Conservation (phyloP, 257 asterid species). For the Nicotiana noctiflora region DNA sequence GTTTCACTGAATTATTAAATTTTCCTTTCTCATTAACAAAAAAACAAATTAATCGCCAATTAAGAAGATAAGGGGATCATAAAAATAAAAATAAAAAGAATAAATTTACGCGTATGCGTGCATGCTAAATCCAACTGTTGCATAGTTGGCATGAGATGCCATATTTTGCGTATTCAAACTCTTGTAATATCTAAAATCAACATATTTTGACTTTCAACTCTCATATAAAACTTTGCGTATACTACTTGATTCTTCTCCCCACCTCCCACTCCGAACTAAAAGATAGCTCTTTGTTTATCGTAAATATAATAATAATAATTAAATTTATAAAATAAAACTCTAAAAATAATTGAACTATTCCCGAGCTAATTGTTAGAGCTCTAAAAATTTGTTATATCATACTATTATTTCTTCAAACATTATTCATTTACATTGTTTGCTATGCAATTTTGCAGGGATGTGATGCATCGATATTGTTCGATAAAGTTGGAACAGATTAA, state of each 20-base stretch:
- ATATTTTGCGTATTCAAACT: background rate
- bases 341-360: too few species aligned
- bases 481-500: constrained; percentile 5
- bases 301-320: too few species aligned
- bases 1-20: background rate
- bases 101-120: background rate
- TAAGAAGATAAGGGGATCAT: background rate
- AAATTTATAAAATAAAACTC: too few species aligned
- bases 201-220: background rate
- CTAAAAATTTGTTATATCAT: background rate
- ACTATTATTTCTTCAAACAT: background rate
- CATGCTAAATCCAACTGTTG: background rate
- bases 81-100: too few species aligned
- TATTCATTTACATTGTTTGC: background rate
- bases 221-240: background rate
- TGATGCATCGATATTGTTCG: constrained; percentile 29
- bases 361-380: too few species aligned
- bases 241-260: background rate
- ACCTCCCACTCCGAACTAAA: background rate
- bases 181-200: background rate
- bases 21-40: background rate
- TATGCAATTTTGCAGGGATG: constrained; percentile 20
- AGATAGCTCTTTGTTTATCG: background rate
- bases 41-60: background rate
- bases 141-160: background rate